Evolutionary conservation across 768 basidiomycete genomes (phyloP).

Genomic region (Amanita exitialis): DNA sequence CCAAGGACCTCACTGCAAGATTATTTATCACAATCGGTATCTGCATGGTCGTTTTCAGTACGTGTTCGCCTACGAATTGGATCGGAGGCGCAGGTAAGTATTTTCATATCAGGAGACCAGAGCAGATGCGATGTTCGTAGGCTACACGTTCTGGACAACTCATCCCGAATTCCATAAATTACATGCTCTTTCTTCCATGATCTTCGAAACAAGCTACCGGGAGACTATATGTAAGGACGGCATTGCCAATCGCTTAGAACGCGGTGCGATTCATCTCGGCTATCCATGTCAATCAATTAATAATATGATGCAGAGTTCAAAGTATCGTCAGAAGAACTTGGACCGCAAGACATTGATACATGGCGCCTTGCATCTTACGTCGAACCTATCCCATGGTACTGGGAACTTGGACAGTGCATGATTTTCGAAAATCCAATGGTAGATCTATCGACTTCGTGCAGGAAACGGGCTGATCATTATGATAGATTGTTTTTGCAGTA

Average conservation of each 20-base stretch:
- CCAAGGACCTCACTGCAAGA: slow-evolving; percentile 12
- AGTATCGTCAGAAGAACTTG: slow-evolving; percentile 19
- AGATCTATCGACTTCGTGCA: slow-evolving; percentile 3
- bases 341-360: slow-evolving; percentile 5
- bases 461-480: neutral
- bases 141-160: slow-evolving; percentile 29
- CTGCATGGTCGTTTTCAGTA: slow-evolving; percentile 19
- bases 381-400: slow-evolving; percentile 23
- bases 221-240: slow-evolving; percentile 28
- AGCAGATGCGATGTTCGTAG: slow-evolving; percentile 11
- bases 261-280: slow-evolving; percentile 16
- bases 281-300: neutral
- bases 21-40: slow-evolving; percentile 17
- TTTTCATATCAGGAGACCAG: neutral
- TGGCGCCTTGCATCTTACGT: slow-evolving; percentile 6
- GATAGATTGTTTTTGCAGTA: slow-evolving; percentile 15
- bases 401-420: slow-evolving; percentile 20
- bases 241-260: slow-evolving; percentile 16
- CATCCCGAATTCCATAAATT: slow-evolving; percentile 27
- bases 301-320: slow-evolving; percentile 22
- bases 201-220: slow-evolving; percentile 25
- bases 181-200: slow-evolving; percentile 25
- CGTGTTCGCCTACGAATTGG: slow-evolving; percentile 23
- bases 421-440: slow-evolving; percentile 26
- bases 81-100: slow-evolving; percentile 25